Evolutionary conservation across 495 filamentous ascomycete species (phyloP).

Genomic region (Aspergillus asperescens): DNA sequence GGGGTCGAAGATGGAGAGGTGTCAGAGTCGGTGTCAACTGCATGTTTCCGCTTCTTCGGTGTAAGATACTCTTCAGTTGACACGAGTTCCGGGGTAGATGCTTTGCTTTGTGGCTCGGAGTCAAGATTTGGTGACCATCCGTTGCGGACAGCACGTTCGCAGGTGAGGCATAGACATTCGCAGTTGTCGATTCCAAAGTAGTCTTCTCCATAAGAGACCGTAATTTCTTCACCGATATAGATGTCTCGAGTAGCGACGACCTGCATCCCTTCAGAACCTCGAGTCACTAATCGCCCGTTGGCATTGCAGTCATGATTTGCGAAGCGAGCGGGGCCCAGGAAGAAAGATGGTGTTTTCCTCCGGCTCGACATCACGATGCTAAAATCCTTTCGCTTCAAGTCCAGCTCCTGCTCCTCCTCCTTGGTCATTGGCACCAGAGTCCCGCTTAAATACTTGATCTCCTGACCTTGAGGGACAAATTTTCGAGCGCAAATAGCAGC

Average conservation of each 20-base stretch:
- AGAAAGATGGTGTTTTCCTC: slow-evolving; percentile 79
- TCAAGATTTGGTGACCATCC: slow-evolving; percentile 63
- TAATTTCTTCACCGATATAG: slow-evolving; percentile 85
- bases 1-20: slow-evolving; percentile 30
- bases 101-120: slow-evolving; percentile 34
- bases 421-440: slow-evolving; percentile 85
- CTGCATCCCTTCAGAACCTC: slow-evolving; percentile 78
- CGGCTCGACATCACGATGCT: slow-evolving; percentile 92
- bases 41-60: slow-evolving; percentile 42
- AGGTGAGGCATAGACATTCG: slow-evolving; percentile 88
- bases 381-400: slow-evolving; percentile 79
- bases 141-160: slow-evolving; percentile 68
- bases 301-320: slow-evolving; percentile 96
- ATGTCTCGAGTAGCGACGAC: slow-evolving; percentile 78
- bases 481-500: slow-evolving; percentile 80
- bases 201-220: slow-evolving; percentile 88
- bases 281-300: slow-evolving; percentile 80
- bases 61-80: slow-evolving; percentile 12
- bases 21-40: slow-evolving; percentile 34
- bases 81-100: slow-evolving; percentile 35
- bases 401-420: slow-evolving; percentile 79
- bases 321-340: slow-evolving; percentile 92
- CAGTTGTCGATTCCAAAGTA: slow-evolving; percentile 95
- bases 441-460: slow-evolving; percentile 84
- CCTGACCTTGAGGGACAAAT: slow-evolving; percentile 70